These are phyloP conservation scores for Pichia heedii DNA, from an alignment of 805 yeast genomes.

Conservation along the genomic window DNA sequence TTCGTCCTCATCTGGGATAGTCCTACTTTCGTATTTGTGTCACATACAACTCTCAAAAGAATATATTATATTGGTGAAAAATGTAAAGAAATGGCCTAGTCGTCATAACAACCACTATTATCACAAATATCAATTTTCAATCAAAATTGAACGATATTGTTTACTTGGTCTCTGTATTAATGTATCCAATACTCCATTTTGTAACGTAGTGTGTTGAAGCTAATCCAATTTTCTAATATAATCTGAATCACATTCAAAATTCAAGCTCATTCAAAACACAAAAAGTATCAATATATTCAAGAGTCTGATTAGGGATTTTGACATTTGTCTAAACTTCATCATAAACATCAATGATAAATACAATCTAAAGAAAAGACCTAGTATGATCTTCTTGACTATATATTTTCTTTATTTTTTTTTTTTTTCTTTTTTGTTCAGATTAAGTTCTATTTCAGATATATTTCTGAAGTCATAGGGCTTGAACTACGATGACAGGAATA, in stretches of 20 bases:
- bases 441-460: background rate
- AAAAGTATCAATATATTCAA: too few species aligned
- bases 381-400: background rate
- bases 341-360: background rate
- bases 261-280: background rate
- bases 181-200: background rate
- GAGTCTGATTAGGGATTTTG: too few species aligned
- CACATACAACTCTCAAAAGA: too few species aligned
- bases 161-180: too few species aligned
- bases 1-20: constrained; percentile 5
- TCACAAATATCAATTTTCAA: background rate
- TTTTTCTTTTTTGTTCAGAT: too few species aligned
- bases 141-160: too few species aligned
- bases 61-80: too few species aligned
- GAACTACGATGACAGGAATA: constrained; percentile 8
- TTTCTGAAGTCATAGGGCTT: constrained; percentile 3
- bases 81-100: too few species aligned
- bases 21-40: too few species aligned
- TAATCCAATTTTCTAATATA: background rate
- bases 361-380: background rate
- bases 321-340: too few species aligned
- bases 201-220: background rate
- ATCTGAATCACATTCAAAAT: background rate
- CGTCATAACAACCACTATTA: background rate
- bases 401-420: too few species aligned